Percentiles rank a stretch among this genome's conserved stretches.
These are phyloP conservation scores for Didymella keratinophila DNA, from an alignment of 2,329 filamentous ascomycete genomes.

Conservation along the genomic window DNA sequence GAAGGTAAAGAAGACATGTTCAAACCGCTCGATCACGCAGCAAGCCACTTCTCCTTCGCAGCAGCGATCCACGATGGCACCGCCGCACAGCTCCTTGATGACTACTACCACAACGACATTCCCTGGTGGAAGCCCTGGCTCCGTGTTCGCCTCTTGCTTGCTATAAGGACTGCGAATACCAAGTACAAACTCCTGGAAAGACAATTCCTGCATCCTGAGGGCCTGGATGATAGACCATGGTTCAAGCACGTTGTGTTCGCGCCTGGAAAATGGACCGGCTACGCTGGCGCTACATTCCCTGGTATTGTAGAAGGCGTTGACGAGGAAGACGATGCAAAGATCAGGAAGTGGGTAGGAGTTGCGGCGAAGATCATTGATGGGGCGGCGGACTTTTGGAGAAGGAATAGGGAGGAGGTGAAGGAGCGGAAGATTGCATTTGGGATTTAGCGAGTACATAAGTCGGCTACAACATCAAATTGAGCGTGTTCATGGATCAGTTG, in stretches of 20 bases:
- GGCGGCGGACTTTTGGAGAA: slow-evolving; percentile 49
- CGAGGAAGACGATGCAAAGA: slow-evolving; percentile 51
- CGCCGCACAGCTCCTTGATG: slow-evolving; percentile 56
- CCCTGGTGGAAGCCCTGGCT: slow-evolving; percentile 83
- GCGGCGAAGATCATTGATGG: slow-evolving; percentile 46
- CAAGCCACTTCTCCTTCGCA: slow-evolving; percentile 58
- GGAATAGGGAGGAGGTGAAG: slow-evolving; percentile 3
- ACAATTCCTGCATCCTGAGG: slow-evolving; percentile 76
- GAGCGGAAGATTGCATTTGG: not conserved
- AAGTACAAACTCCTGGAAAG: slow-evolving; percentile 88
- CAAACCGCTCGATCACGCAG: slow-evolving; percentile 57
- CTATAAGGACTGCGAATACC: slow-evolving; percentile 73
- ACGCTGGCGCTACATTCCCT: slow-evolving; percentile 75
- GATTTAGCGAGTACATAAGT: not conserved
- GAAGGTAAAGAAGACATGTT: slow-evolving; percentile 43
- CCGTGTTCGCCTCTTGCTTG: slow-evolving; percentile 68
- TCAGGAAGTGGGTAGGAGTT: slow-evolving; percentile 55
- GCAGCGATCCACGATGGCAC: slow-evolving; percentile 61
- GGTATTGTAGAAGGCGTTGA: slow-evolving; percentile 70
- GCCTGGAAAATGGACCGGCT: slow-evolving; percentile 90
- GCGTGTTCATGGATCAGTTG: no score
- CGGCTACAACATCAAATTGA: not conserved
- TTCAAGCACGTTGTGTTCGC: slow-evolving; percentile 97
- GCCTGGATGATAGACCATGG: slow-evolving; percentile 82
- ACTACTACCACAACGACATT: slow-evolving; percentile 59